A percentile compares a stretch with the other conserved stretches of the same genome.
These are phyloP conservation scores for Candida hungchunana DNA, from an alignment of 805 yeast species.

Conservation along the genomic window DNA sequence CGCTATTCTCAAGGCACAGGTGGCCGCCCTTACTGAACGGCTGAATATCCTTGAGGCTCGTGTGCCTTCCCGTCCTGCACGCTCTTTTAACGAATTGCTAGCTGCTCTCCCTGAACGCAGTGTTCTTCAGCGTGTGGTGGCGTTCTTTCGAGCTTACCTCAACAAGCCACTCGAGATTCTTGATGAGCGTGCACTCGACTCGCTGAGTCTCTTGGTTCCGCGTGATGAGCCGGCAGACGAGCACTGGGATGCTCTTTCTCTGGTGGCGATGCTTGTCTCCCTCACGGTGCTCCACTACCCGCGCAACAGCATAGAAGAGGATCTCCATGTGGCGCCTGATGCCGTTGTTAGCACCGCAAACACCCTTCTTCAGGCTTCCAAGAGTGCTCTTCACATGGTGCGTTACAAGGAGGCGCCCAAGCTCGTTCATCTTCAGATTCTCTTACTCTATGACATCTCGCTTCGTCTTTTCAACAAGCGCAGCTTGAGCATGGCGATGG, in stretches of 20 bases:
- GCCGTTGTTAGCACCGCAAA: constrained; percentile 12
- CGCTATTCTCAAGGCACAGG: constrained; percentile 12
- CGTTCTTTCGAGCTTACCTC: constrained; percentile 12
- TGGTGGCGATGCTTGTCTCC: constrained; percentile 17
- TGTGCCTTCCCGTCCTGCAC: not conserved
- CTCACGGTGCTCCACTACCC: constrained; percentile 19
- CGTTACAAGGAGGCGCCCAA: constrained; percentile 20
- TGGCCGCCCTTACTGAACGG: constrained; percentile 13
- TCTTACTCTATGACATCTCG: constrained; percentile 16
- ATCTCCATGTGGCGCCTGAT: constrained; percentile 7
- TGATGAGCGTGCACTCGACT: constrained; percentile 12
- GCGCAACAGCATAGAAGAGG: constrained; percentile 2
- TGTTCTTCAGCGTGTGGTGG: constrained; percentile 2
- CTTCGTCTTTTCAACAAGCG: constrained; percentile 16
- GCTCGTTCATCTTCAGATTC: constrained; percentile 18
- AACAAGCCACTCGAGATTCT: constrained; percentile 17
- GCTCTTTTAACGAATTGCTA: constrained; percentile 4
- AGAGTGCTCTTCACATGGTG: constrained; percentile 14
- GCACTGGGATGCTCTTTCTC: constrained; percentile 19
- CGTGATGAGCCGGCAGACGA: not conserved
- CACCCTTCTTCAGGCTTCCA: constrained; percentile 16
- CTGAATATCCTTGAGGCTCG: constrained; percentile 14
- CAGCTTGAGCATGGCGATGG: constrained; percentile 16
- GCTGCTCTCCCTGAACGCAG: constrained; percentile 7
- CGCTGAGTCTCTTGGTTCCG: not conserved